Evolutionary conservation across 2,329 filamentous ascomycete genomes (phyloP), one percentile per base, ranked within the genome.

Genomic region (Paracoccidioides lutzii): DNA sequence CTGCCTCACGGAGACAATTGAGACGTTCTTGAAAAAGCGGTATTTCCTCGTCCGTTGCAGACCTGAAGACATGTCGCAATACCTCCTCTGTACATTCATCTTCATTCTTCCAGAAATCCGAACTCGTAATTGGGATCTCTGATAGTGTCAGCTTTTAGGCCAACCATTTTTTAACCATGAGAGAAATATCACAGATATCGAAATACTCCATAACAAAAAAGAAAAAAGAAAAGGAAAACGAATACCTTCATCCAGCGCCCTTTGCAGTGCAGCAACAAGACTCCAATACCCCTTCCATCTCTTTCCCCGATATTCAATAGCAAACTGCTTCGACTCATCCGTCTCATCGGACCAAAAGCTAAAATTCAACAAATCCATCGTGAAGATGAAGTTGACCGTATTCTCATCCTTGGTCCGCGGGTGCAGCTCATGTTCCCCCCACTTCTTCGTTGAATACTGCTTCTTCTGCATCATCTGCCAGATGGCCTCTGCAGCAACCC

Each of bases 201-300:
- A 22, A 30, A 6, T n/a, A 33, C 5, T 15, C 33, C 12, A 15
- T 42, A 37, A 32, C 12, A 44, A 28, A 3, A 42, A 10, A 4
- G 4, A 43, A 41, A 42, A 54, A 22, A 54, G 8, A 10, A 40
- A 38, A 37, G 12, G 44, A 14, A n/a, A 46, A 28, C 6, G 12
- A 32, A 46, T 69, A 85, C 87, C 86, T 76, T 96, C 90, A 53
- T 97, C 90, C 44, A 97, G 73, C 2, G 90, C 94, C 64, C 93
- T 78, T 69, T 90, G 88, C 64, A 98, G 70, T 28, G 87, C 81
- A 30, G 93, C 93, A 22, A 97, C 88, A 55, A 98, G 73, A 68
- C 90, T 95, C 84, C 88, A 95, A 71, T 98, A 98, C 3, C 93
- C 93, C 0, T 90, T 96, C 89, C 90, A 97, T 56, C 73, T 81